Conservation (phyloP, 2,329 filamentous ascomycete species). For the Alternaria sp. region DNA sequence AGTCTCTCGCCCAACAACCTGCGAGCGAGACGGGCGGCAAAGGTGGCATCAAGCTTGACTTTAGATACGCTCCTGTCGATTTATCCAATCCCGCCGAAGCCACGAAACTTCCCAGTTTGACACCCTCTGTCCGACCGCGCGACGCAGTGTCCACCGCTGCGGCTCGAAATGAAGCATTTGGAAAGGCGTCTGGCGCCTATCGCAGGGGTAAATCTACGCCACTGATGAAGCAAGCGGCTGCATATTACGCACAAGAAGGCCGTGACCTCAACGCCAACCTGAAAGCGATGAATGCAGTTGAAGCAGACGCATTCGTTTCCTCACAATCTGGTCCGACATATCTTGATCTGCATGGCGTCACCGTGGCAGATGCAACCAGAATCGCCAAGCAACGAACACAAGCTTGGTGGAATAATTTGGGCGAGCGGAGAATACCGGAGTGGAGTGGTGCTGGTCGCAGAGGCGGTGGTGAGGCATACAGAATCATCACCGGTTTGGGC, state of each 20-base stretch:
- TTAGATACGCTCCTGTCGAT: slow-evolving; percentile 56
- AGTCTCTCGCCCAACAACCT: slow-evolving; percentile 58
- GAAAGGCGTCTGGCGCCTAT: slow-evolving; percentile 66
- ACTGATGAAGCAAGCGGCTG: slow-evolving; percentile 74
- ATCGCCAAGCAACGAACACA: slow-evolving; percentile 74
- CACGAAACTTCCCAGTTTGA: slow-evolving; percentile 38
- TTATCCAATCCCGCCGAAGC: slow-evolving; percentile 44
- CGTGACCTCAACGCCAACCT: slow-evolving; percentile 69
- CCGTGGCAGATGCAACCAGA: slow-evolving; percentile 79
- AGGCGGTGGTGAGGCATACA: slow-evolving; percentile 64
- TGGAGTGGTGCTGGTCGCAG: slow-evolving; percentile 53
- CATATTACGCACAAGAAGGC: slow-evolving; percentile 77
- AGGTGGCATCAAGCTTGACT: slow-evolving; percentile 59
- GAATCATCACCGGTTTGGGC: slow-evolving; percentile 82
- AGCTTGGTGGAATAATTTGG: slow-evolving; percentile 78
- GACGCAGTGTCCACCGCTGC: slow-evolving; percentile 57
- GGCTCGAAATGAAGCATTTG: slow-evolving; percentile 62
- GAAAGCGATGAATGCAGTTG: slow-evolving; percentile 67
- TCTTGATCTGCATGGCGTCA: slow-evolving; percentile 85
- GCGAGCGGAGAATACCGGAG: slow-evolving; percentile 66
- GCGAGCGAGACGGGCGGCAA: slow-evolving; percentile 32
- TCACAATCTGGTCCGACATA: slow-evolving; percentile 71
- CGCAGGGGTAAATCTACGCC: slow-evolving; percentile 72
- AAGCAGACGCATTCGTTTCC: slow-evolving; percentile 75
- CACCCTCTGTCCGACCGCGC: slow-evolving; percentile 45